phyloP scores from a whole-genome alignment of 129 eudicot species.

The Flaveria bidentis region DNA sequence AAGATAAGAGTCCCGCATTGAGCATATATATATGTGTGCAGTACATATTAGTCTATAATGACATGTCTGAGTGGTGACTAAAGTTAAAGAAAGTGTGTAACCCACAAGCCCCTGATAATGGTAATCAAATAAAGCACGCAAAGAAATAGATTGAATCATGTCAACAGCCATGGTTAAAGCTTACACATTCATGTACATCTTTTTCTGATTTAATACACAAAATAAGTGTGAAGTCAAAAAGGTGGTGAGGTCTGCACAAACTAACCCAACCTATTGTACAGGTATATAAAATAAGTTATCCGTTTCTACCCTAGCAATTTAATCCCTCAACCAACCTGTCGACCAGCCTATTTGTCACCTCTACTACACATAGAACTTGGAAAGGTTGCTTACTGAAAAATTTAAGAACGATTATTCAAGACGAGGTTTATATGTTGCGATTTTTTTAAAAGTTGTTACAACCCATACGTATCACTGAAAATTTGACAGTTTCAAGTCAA shows the following conservation, averaged over 20 bases:
- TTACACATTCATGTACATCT: conserved; percentile 16
- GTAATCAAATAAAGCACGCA: conserved; percentile 17
- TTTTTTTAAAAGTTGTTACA: neutral
- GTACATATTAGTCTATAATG: conserved; percentile 5
- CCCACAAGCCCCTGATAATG: conserved; percentile 34
- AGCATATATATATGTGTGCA: conserved; percentile 6
- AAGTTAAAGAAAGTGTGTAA: conserved; percentile 39
- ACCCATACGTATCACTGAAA: neutral
- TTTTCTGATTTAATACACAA: neutral
- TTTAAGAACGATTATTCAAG: neutral
- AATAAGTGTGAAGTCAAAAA: neutral
- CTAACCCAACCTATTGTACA: neutral
- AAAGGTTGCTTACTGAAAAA: neutral
- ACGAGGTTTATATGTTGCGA: neutral
- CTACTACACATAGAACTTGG: neutral
- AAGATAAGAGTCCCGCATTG: conserved; percentile 10
- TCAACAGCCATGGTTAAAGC: conserved; percentile 9
- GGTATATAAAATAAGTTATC: neutral
- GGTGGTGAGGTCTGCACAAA: neutral
- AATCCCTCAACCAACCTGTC: neutral
- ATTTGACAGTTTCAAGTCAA: neutral
- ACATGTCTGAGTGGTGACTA: conserved; percentile 28
- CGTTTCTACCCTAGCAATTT: neutral
- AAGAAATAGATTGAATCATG: conserved; percentile 10
- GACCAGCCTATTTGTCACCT: neutral